Base-by-base conservation (phyloP, 441 rosid species). In the Brassica balearica region DNA sequence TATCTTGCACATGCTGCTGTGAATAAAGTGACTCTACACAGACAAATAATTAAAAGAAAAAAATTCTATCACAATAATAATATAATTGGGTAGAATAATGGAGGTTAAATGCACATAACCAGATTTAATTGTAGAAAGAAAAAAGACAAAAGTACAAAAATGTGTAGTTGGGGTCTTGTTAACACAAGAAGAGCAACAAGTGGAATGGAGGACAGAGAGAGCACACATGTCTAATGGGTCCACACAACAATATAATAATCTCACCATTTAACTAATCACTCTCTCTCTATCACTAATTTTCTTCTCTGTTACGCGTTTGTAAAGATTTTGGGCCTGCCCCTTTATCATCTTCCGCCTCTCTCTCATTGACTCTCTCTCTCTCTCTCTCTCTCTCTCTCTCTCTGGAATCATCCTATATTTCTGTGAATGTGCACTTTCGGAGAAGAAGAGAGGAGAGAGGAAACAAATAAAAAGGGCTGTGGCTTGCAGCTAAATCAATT, bases 361-460 rank as follows among this genome's bases (percentile, higher is more conserved):
- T 64, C 76, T 72, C 81, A 78, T 71, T 78, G 77, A 71, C 69
- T 76, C 80, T 56, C 76, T 59, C 77, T 46, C 69, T 76, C 80
- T 56, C 76, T 59, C 77, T 46, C 17, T 15, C 17, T 15, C 0
- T 43, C 70, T 76, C 69, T 68, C 69, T 69, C 73, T 64, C 66
- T 62, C 78, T 64, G 29, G 34, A 80, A 75, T 74, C 82, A 65
- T 75, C 79, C 82, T 80, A 70, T 75, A 67, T 76, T 81, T 76
- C 80, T 81, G 80, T 76, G 80, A 76, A 66, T 76, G 77, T 51
- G 62, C 72, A 76, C 74, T 80, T 80, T 70, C 63, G 69, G 69
- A 74, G 82, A 69, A 17, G 59, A 53, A 2, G 17, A 48, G 22
- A 56, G 55, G 55, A 65, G 77, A 77, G 53, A 64, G 72, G 73